A percentile compares a stretch with the other conserved stretches of the same genome.
Evolutionary conservation across 345 rosid genomes (phyloP).

Genomic region (Lagerstroemia speciosa): DNA sequence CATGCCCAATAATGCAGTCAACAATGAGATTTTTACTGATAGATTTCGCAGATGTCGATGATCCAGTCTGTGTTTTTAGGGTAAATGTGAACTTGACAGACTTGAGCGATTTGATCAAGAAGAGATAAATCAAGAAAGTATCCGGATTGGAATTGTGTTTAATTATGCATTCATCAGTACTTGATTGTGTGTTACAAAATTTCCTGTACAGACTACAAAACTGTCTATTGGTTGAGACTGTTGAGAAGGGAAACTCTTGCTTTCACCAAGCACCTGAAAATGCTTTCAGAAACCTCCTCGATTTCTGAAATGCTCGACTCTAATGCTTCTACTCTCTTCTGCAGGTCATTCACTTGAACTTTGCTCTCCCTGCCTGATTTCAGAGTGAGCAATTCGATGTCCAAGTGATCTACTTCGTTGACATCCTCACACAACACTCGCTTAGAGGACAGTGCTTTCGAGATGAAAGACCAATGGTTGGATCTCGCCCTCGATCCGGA

Average conservation of each 20-base stretch:
- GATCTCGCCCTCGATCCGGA: slow-evolving; percentile 1
- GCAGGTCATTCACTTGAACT: slow-evolving; percentile 7
- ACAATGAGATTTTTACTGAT: no score
- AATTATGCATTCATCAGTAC: neutral
- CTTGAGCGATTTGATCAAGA: neutral
- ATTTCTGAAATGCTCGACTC: slow-evolving; percentile 25
- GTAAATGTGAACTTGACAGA: neutral
- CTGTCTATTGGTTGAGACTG: slow-evolving; percentile 1
- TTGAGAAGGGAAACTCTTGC: slow-evolving; percentile 19
- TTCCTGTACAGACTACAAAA: neutral
- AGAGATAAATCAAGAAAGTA: neutral
- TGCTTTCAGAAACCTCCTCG: slow-evolving; percentile 35
- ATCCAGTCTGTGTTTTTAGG: no score
- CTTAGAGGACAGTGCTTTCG: slow-evolving; percentile 9
- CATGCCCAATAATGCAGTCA: neutral
- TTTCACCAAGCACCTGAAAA: slow-evolving; percentile 30
- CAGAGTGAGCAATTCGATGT: neutral
- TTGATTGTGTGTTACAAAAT: neutral
- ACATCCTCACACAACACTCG: slow-evolving; percentile 2
- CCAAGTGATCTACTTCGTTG: slow-evolving; percentile 11
- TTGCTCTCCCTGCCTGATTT: neutral
- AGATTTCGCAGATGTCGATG: no score
- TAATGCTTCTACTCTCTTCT: slow-evolving; percentile 25
- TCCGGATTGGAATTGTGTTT: neutral
- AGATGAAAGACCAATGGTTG: slow-evolving; percentile 12